Conservation (phyloP, 169 alveolate species). For the Plasmodium chabaudi region DNA sequence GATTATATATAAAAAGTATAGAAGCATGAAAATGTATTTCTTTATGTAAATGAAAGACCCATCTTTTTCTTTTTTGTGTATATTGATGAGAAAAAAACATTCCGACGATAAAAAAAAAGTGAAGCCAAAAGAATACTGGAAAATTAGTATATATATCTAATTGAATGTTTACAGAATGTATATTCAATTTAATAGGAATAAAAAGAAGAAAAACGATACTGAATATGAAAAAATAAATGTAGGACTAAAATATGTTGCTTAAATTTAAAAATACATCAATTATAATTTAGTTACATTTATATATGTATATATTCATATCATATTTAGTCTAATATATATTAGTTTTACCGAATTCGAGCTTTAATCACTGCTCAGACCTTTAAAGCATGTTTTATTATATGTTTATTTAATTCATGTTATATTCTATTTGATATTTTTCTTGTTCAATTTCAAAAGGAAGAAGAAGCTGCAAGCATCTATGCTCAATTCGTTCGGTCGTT, state of each 20-base stretch:
- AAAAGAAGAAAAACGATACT: slow-evolving; percentile 59
- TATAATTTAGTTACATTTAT: not conserved
- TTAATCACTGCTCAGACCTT: too few relatives aligned
- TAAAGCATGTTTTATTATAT: not conserved
- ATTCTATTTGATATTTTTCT: not conserved
- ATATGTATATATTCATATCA: not conserved
- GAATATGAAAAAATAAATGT: slow-evolving; percentile 70
- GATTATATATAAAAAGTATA: too few relatives aligned
- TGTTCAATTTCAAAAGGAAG: slow-evolving; percentile 50
- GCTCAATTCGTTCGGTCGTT: slow-evolving; percentile 78
- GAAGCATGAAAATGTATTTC: too few relatives aligned
- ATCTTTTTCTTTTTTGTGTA: too few relatives aligned
- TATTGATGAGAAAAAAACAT: too few relatives aligned
- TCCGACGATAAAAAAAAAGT: slow-evolving; percentile 2
- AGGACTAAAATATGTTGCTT: slow-evolving; percentile 18
- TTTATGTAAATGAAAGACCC: too few relatives aligned
- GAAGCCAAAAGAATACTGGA: not conserved
- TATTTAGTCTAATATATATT: not conserved
- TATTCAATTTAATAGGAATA: slow-evolving; percentile 55
- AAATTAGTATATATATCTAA: slow-evolving; percentile 16
- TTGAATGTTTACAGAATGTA: slow-evolving; percentile 28
- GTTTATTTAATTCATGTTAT: not conserved
- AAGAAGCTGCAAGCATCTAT: slow-evolving; percentile 76
- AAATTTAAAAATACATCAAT: not conserved
- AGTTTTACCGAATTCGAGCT: too few relatives aligned